Conservation (phyloP, 345 rosid genomes). For the Populus davidiana region DNA sequence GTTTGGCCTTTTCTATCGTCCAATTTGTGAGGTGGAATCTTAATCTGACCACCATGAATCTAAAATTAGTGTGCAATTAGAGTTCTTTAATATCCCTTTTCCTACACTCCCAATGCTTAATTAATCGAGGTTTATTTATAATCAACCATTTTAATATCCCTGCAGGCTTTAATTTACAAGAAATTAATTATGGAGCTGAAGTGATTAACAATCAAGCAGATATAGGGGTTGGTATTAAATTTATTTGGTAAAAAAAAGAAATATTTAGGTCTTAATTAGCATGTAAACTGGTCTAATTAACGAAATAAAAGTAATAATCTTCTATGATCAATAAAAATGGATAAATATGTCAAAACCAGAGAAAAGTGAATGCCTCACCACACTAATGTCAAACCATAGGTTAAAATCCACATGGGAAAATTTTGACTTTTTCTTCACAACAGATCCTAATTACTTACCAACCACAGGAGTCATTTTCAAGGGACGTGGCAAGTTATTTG, state of each 20-base stretch:
- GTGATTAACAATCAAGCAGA: too few species aligned
- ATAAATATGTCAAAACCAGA: background rate
- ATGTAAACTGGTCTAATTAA: too few species aligned
- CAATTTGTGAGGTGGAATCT: background rate
- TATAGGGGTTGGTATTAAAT: too few species aligned
- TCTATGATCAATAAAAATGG: background rate
- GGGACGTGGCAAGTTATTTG: background rate
- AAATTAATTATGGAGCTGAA: background rate
- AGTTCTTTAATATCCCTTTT: background rate
- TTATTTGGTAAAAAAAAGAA: too few species aligned
- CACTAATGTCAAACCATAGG: background rate
- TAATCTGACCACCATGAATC: conserved; percentile 9
- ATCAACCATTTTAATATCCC: background rate
- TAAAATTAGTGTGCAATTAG: background rate
- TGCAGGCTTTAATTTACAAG: too few species aligned
- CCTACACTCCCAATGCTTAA: background rate
- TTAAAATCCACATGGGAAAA: background rate
- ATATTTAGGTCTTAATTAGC: too few species aligned
- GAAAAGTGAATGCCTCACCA: background rate
- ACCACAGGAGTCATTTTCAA: background rate
- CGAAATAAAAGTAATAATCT: background rate
- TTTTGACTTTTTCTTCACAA: background rate
- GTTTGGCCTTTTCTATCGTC: background rate
- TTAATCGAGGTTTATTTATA: background rate
- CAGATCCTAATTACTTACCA: background rate